Evolutionary conservation across 2,329 filamentous ascomycete genomes (phyloP).

Genomic region (Fusarium austroafricanum): DNA sequence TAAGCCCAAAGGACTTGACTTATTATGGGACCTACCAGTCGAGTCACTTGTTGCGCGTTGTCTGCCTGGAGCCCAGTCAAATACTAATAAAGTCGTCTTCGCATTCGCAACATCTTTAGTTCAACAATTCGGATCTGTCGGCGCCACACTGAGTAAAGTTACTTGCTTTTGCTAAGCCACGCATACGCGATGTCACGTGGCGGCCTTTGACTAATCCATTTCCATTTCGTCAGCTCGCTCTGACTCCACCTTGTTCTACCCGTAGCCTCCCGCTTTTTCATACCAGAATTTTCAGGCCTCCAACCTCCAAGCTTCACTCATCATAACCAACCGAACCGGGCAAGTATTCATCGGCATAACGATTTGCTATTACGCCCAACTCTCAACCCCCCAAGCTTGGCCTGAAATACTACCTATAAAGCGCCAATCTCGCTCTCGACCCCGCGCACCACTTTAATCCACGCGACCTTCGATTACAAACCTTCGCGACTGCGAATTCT

Average conservation of each 20-base stretch:
- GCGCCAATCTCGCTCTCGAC: not conserved
- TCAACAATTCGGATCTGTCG: slow-evolving; percentile 38
- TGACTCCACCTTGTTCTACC: slow-evolving; percentile 29
- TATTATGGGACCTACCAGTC: slow-evolving; percentile 28
- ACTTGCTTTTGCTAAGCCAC: slow-evolving; percentile 34
- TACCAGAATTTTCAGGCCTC: slow-evolving; percentile 54
- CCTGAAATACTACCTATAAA: not conserved
- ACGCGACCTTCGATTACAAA: slow-evolving; percentile 25
- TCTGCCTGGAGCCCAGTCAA: slow-evolving; percentile 40
- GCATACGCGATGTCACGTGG: slow-evolving; percentile 47
- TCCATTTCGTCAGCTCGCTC: slow-evolving; percentile 39
- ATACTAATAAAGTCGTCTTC: slow-evolving; percentile 45
- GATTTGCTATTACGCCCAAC: slow-evolving; percentile 7
- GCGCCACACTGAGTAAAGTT: slow-evolving; percentile 33
- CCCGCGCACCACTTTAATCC: not conserved
- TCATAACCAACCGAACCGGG: slow-evolving; percentile 29
- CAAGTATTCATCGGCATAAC: slow-evolving; percentile 24
- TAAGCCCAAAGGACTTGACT: slow-evolving; percentile 31
- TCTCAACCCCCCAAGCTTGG: not conserved
- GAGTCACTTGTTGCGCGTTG: slow-evolving; percentile 38
- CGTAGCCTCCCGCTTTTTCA: slow-evolving; percentile 46
- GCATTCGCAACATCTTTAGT: slow-evolving; percentile 20
- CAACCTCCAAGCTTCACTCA: slow-evolving; percentile 40
- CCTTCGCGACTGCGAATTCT: slow-evolving; percentile 25
- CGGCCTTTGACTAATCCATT: slow-evolving; percentile 46